phyloP scores from a whole-genome alignment of 1,284 basidiomycete genomes.

The Ceratobasidium theobromae region DNA sequence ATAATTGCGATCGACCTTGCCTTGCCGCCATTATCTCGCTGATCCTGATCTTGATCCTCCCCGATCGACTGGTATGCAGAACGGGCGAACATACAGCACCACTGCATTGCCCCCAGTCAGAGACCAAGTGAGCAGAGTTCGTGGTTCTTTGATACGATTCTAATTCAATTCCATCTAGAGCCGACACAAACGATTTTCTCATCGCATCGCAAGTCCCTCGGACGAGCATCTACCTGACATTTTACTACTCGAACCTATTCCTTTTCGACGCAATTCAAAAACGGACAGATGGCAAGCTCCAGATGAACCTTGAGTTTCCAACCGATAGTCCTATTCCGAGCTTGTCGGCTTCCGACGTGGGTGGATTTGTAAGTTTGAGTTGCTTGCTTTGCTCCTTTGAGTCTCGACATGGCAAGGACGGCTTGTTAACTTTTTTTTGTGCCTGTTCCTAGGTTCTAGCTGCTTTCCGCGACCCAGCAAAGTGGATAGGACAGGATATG shows the following conservation, averaged over 20 bases:
- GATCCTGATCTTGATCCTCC: neutral
- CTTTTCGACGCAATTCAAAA: conserved; percentile 24
- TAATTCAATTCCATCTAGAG: neutral
- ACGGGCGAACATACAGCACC: conserved; percentile 14
- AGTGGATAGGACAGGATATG: conserved; percentile 21
- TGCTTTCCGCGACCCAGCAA: conserved; percentile 10
- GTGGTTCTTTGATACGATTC: too few relatives aligned
- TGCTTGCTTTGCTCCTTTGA: too few relatives aligned
- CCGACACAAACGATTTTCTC: conserved; percentile 18
- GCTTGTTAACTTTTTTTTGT: neutral
- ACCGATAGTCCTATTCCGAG: conserved; percentile 26
- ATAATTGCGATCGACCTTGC: neutral
- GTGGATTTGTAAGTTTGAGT: conserved; percentile 26
- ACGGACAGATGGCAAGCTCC: conserved; percentile 8
- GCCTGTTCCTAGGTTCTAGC: neutral
- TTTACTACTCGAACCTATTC: conserved; percentile 21
- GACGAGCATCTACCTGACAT: conserved; percentile 17
- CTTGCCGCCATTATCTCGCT: neutral
- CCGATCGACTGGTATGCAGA: too few relatives aligned
- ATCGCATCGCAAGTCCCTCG: conserved; percentile 1
- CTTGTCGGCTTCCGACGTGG: conserved; percentile 17
- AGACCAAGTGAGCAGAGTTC: conserved; percentile 16
- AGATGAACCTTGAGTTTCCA: conserved; percentile 12
- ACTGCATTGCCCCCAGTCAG: conserved; percentile 1
- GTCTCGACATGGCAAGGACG: neutral